A percentile compares a stretch with the other conserved stretches of the same genome.
Conservation (phyloP, 306 rosid species). For the Quercus rubra region DNA sequence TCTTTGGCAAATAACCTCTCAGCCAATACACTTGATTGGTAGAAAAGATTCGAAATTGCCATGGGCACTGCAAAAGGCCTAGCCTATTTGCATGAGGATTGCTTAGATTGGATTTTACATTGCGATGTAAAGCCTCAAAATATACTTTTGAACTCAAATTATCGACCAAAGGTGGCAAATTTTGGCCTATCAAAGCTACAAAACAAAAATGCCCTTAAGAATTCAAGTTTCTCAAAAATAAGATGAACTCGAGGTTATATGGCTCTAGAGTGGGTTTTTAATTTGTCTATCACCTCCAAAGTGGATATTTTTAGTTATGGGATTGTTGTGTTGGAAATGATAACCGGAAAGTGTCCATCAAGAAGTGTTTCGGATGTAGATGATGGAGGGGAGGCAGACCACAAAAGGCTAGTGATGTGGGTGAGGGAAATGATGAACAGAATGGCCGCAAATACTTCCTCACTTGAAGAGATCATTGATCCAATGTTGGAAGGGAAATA, state of each 20-base stretch:
- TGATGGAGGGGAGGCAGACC: conserved; percentile 5
- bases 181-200: conserved; percentile 35
- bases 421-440: conserved; percentile 31
- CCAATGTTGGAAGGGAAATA: conserved; percentile 14
- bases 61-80: conserved; percentile 44
- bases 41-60: conserved; percentile 25
- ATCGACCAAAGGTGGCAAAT: conserved; percentile 33
- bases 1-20: conserved; percentile 24
- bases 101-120: conserved; percentile 56
- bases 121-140: conserved; percentile 47
- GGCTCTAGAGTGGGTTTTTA: conserved; percentile 49
- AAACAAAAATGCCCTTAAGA: conserved; percentile 23
- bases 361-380: not conserved
- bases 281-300: conserved; percentile 39
- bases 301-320: conserved; percentile 47
- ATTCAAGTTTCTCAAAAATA: conserved; percentile 37
- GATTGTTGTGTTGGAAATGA: conserved; percentile 35
- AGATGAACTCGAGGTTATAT: conserved; percentile 59
- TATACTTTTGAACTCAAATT: conserved; percentile 24
- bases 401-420: conserved; percentile 32
- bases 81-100: conserved; percentile 59
- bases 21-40: conserved; percentile 20
- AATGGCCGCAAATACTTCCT: not conserved
- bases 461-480: conserved; percentile 34
- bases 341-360: conserved; percentile 30